Evolutionary conservation across 2,329 filamentous ascomycete genomes (phyloP), one percentile per base, ranked within the genome.

Genomic region (Magnaporthiopsis incrustans): DNA sequence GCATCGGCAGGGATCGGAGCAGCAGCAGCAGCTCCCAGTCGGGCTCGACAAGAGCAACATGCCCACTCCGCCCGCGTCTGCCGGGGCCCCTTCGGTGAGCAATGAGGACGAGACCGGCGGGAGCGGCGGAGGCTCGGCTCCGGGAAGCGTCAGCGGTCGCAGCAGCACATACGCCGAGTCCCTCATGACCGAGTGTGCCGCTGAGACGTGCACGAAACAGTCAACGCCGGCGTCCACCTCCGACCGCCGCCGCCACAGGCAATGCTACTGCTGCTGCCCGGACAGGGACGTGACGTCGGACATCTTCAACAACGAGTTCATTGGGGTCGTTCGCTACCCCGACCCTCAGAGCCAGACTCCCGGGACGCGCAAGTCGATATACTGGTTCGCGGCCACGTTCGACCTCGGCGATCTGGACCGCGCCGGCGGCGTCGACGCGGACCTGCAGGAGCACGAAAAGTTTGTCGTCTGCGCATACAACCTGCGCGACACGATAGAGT

Each of bases 331-430:
- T 59, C 67, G 72, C 26, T 77, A 77, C 61, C 71, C 71, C 0
- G 77, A 78, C 64, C 70, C 73, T 12, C 68, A 71, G 64, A 74
- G 74, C 0, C 67, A 69, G 2, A 70, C 69, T 14, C 72, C 72
- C 1, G 64, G 68, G 4, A 73, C 75, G 8, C 70, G 74, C 62
- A 79, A 79, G 71, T 72, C 74, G 14, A 73, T 77, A 3, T 78
- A 76, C 67, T 79, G 73, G 70, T 79, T 72, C 63, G 75, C 75
- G 2, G 77, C 77, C 10, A 69, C 70, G 53, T 62, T 62, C 53
- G 61, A 62, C 56, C 72, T 69, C 0, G 71, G 73, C 65, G 74
- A 73, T 11, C 69, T 68, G 1, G 64, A 64, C 4, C 44, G 61
- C 4, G 69, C 69, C 4, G 72, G 69, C 33, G 63, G 61, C 8